Evolutionary conservation across 305 asterid genomes (phyloP), one percentile per base, ranked within the genome.

Genomic region (Fraxinus angustifolia): DNA sequence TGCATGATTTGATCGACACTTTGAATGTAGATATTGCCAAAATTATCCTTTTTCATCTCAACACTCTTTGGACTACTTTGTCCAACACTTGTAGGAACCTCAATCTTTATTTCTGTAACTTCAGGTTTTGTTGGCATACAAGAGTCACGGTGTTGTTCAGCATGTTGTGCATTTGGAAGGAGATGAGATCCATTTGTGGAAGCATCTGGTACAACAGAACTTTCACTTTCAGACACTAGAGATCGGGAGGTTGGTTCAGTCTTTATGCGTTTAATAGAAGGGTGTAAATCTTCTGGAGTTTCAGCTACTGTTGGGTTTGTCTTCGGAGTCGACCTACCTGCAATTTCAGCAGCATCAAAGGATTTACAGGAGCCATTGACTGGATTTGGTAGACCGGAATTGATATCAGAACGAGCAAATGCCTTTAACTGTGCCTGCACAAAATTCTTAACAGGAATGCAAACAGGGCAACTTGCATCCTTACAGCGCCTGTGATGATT

Each of bases 401-500:
- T 87, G 78, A 82, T 78, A 85, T 87, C 88, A 70, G 93, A 79
- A 78, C 90, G 90, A 78, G 89, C 82, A 82, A 74, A 83, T 23
- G 87, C 81, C 87, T 88, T 92, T 33, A 85, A 58, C 38, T 91
- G 95, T 53, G 90, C 90, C 84, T 84, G 93, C 80, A 90, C 73
- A 86, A 76, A 91, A 75, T 81, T 89, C 88, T 85, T 94, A 53
- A 93, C 95, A 72, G 99, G 97, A 81, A 94, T 62, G 81, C 99
- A 96, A 84, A 94, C 94, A 77, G 97, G 97, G 87, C 99, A 96
- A 81, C 56, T 88, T 85, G 83, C 78, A 81, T 90, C 92, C 85
- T 84, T 88, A 77, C 99, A 96, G 35, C 76, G 88, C 89, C 74
- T 84, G 76, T 90, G 80, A 83, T 96, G 98, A 80, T 75, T 82